Evolutionary conservation across 495 filamentous ascomycete species (phyloP).

Genomic region (Pseudevernia furfuracea): DNA sequence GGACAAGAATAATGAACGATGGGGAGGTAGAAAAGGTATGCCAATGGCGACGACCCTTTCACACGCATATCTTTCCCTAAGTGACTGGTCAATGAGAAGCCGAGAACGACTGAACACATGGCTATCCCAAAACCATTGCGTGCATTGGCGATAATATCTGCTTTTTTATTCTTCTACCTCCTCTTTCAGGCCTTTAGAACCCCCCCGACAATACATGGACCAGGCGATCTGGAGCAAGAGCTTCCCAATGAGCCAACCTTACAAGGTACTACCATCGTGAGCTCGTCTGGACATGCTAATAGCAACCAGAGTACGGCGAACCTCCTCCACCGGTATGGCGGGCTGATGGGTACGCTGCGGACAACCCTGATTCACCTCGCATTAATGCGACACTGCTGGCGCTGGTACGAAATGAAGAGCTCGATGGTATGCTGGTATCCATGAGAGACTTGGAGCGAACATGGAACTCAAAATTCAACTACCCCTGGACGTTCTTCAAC

Average conservation of each 20-base stretch:
- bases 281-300: conserved; percentile 17
- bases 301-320: conserved; percentile 63
- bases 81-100: conserved; percentile 1
- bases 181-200: conserved; percentile 59
- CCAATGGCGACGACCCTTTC: conserved; percentile 9
- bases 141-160: conserved; percentile 61
- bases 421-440: conserved; percentile 70
- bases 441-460: conserved; percentile 90
- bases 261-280: conserved; percentile 54
- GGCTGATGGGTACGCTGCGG: conserved; percentile 68
- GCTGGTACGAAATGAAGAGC: conserved; percentile 85
- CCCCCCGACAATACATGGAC: conserved; percentile 34
- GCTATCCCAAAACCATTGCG: conserved; percentile 76
- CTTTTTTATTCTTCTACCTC: conserved; percentile 65
- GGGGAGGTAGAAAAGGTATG: conserved; percentile 7
- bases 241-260: conserved; percentile 70
- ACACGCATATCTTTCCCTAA: neutral
- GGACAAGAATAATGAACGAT: neutral
- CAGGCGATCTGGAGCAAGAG: conserved; percentile 40
- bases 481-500: conserved; percentile 99
- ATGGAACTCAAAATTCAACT: conserved; percentile 99
- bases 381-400: conserved; percentile 89
- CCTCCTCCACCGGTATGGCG: conserved; percentile 65
- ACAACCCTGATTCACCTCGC: conserved; percentile 64
- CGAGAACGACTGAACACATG: conserved; percentile 41